Conservation (phyloP, 2,329 filamentous ascomycete species). For the Colletotrichum sp. region DNA sequence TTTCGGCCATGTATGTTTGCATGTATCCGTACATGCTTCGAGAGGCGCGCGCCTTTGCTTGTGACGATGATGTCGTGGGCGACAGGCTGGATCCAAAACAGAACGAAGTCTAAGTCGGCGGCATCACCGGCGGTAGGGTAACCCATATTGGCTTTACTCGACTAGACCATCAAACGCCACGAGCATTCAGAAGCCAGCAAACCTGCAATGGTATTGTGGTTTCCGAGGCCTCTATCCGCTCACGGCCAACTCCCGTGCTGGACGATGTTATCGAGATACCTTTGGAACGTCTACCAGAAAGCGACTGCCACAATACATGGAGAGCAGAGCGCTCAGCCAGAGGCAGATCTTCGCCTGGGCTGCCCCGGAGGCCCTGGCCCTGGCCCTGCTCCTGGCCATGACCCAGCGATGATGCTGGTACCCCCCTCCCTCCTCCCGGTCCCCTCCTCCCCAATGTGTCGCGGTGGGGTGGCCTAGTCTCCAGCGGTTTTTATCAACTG, state of each 20-base stretch:
- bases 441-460: slow-evolving; percentile 50
- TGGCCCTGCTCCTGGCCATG: not conserved
- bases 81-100: not conserved
- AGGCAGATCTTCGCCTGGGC: slow-evolving; percentile 49
- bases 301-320: not conserved
- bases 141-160: not conserved
- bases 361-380: not conserved
- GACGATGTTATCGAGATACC: not conserved
- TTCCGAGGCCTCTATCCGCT: not conserved
- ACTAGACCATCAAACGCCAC: not conserved
- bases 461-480: slow-evolving; percentile 69
- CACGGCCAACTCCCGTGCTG: not conserved
- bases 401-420: slow-evolving; percentile 39
- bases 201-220: not conserved
- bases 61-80: slow-evolving; percentile 17
- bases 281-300: not conserved
- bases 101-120: slow-evolving; percentile 11
- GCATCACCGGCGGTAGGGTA: slow-evolving; percentile 6
- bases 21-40: slow-evolving; percentile 1
- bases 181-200: not conserved
- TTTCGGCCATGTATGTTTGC: slow-evolving; percentile 11
- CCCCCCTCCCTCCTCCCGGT: not conserved
- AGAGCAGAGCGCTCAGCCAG: slow-evolving; percentile 42
- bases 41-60: slow-evolving; percentile 22
- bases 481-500: slow-evolving; percentile 75